A percentile compares a stretch with the other conserved stretches of the same genome.
Conservation (phyloP, 257 asterid genomes). For the Ocimum tenuiflorum region DNA sequence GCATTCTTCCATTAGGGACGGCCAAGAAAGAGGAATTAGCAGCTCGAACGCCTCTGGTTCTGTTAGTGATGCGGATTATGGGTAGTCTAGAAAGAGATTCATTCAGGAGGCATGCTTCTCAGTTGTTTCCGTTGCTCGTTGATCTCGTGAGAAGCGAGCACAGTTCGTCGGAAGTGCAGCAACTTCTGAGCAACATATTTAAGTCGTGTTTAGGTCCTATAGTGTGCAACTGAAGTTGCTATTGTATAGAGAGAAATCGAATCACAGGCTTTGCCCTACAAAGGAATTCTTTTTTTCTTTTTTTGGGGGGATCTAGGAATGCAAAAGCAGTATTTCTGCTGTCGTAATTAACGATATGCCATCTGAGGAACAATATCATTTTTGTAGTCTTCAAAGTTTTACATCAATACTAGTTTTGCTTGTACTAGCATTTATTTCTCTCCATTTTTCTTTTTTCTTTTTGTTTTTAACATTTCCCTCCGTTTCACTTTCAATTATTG, state of each 20-base stretch:
- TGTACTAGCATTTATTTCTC: too few relatives aligned
- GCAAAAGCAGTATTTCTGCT: background rate
- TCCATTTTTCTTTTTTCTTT: background rate
- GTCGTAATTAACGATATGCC: background rate
- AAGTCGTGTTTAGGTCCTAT: constrained; percentile 67
- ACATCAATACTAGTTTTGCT: background rate
- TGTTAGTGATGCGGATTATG: constrained; percentile 56
- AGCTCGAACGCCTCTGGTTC: constrained; percentile 67
- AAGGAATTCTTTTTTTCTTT: background rate
- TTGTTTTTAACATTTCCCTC: too few relatives aligned
- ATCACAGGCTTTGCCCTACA: background rate
- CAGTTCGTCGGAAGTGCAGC: constrained; percentile 75
- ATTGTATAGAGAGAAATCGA: constrained; percentile 17
- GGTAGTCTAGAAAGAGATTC: constrained; percentile 44
- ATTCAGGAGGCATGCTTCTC: constrained; percentile 46
- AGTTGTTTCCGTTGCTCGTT: constrained; percentile 61
- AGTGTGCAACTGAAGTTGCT: constrained; percentile 30
- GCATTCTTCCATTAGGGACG: constrained; percentile 73
- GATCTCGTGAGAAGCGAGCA: constrained; percentile 94
- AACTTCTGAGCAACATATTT: constrained; percentile 57
- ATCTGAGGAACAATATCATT: background rate
- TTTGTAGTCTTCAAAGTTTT: background rate
- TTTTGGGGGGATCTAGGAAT: background rate
- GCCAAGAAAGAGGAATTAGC: constrained; percentile 92
- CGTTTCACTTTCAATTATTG: too few relatives aligned